Base-by-base conservation (phyloP, 768 basidiomycete genomes). In the Botryobasidium botryosum region DNA sequence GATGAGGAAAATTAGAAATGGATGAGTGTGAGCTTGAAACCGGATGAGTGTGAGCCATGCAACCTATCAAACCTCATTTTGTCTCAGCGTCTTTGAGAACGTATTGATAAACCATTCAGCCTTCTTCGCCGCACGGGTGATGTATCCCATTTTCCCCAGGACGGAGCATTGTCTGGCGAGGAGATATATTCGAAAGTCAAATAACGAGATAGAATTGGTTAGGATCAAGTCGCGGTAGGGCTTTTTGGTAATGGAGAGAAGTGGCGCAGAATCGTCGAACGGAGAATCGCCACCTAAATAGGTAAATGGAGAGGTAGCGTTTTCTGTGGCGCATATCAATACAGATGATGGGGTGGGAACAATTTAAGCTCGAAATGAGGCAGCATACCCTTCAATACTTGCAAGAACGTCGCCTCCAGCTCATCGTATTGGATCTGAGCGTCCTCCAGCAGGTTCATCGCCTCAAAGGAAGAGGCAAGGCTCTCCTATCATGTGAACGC, bases 231-330 rank as follows among this genome's bases (percentile, higher is more conserved):
- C 83, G 13, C 83, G 73, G 55, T 94, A 96, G 1, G 82, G 75
- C 56, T 94, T 96, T 62, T 75, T 77, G 27, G 67, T 65, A 4
- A 74, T 63, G 6, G 82, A 79, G n/a, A 96, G 67, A 32, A 96
- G 65, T 1, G 90, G 79, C 18, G 69, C 56, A 2, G 82, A 79
- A 53, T 94, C 91, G 59, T 96, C 90, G 33, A 70, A 69, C 12
- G 69, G 62, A 1, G 62, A 59, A 13, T 75, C 74, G 18, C 75
- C 75, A 37, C 92, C 85, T 15, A 94, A 68, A 31, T 77, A 73
- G 18, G 85, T 85, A 55, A 94, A 92, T 88, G 88, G 96, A 0
- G 87, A 82, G 53, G 91, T 68, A 52, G 82, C 85, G 62, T 75
- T 76, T 56, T 88, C 86, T 56, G 69, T 72, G 45, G 10, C 20